phyloP scores from a whole-genome alignment of 352 stramenopile species.

The Blastocystis sp. region DNA sequence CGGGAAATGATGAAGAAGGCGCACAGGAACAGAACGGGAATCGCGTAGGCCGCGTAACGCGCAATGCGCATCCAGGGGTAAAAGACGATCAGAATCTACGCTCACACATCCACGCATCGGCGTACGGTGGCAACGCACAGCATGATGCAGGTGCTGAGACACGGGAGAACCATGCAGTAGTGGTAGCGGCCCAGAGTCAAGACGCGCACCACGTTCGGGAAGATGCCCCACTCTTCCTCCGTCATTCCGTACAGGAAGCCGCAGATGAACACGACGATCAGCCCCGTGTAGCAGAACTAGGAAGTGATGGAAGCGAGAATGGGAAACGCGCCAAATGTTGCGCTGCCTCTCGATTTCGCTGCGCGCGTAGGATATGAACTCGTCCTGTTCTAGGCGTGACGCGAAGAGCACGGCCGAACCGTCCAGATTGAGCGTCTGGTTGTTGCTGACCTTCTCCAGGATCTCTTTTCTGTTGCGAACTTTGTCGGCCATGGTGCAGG shows the following conservation, averaged over 20 bases:
- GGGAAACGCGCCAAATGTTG: conserved; percentile 1
- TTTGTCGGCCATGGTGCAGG: conserved; percentile 1
- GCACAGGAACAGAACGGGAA: conserved; percentile 5
- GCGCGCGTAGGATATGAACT: conserved; percentile 46
- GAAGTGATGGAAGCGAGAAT: neutral
- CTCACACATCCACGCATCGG: neutral
- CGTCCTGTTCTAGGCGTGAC: conserved; percentile 40
- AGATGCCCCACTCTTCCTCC: neutral
- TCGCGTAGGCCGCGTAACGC: neutral
- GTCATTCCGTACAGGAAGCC: conserved; percentile 34
- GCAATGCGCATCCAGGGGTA: conserved; percentile 38
- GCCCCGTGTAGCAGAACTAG: conserved; percentile 26
- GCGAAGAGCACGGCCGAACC: neutral
- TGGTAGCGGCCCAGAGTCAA: conserved; percentile 35
- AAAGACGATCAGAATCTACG: conserved; percentile 45
- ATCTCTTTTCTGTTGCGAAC: conserved; percentile 4
- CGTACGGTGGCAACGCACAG: conserved; percentile 31
- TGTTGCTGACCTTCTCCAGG: conserved; percentile 3
- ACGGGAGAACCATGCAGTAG: conserved; percentile 1
- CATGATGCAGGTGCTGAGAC: conserved; percentile 37
- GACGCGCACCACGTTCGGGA: conserved; percentile 53
- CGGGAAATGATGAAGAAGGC: conserved; percentile 10
- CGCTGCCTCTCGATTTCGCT: conserved; percentile 31
- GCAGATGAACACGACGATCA: neutral
- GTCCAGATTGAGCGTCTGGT: conserved; percentile 34